Evolutionary conservation across 2,329 filamentous ascomycete genomes (phyloP), one percentile per base, ranked within the genome.

Genomic region (Pseudodiploospora longispora): DNA sequence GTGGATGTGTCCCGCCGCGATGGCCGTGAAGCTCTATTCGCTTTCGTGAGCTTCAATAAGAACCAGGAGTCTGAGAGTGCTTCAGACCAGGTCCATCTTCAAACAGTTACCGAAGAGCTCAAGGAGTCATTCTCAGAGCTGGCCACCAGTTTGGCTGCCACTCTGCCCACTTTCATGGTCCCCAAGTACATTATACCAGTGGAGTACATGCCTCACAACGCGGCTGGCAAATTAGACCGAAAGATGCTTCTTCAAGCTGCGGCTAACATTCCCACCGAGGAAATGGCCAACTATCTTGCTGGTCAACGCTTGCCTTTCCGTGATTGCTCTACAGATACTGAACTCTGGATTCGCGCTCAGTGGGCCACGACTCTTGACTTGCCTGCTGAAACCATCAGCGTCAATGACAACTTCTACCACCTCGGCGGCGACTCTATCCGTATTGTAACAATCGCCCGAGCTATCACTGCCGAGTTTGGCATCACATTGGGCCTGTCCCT

Each of bases 361-460:
- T 47, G 45, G 45, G 41, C 45, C 5, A n/a, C 30, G 10, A 28
- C 38, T 9, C 43, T 48, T 36, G 36, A 44, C 12, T 36, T 52
- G 2, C 39, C 43, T 1, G 45, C 43, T 2, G 37, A 40, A 6
- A 45, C 40, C 9, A 51, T 55, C 36, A 43, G 51, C 34, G 28
- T 45, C 1, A 42, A 52, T 8, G 51, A 55, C 37, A 53, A 50
- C 35, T 55, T 55, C 37, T 53, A 50, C 36, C 41, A 41, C 12
- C 44, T 55, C 1, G 52, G 52, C 2, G 52, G 52, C 10, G 51
- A 55, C 31, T 55, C 52, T 3, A 53, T 54, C 30, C 45, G 44
- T 10, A 49, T 53, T 29, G 47, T 53, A 4, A 51, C 46, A 8
- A 38, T 54, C 7, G 47, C 47, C 3, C 48, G 49, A 35, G 34